phyloP scores from a whole-genome alignment of 2,329 filamentous ascomycete species.

The Tolypocladium pustulatum region DNA sequence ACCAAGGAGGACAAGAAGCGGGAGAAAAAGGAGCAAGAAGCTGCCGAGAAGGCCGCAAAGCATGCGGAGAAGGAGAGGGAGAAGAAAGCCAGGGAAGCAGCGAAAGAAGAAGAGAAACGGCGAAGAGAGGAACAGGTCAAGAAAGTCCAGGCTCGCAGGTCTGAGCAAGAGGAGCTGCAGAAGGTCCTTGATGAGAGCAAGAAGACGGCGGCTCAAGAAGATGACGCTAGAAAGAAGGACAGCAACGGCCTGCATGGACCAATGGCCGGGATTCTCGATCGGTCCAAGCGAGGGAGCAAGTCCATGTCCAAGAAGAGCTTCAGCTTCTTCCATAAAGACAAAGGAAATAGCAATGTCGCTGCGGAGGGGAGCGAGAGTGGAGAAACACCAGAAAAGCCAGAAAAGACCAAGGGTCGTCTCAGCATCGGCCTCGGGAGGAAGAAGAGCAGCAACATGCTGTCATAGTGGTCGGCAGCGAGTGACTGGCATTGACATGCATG shows the following conservation, averaged over 20 bases:
- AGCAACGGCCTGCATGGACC: slow-evolving; percentile 23
- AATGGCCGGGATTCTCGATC: slow-evolving; percentile 42
- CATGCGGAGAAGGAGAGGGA: slow-evolving; percentile 30
- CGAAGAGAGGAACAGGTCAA: slow-evolving; percentile 44
- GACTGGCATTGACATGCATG: neutral
- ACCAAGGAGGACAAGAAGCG: slow-evolving; percentile 53
- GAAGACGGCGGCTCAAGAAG: slow-evolving; percentile 45
- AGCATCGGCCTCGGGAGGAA: slow-evolving; percentile 58
- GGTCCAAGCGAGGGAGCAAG: slow-evolving; percentile 63
- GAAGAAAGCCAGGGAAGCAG: slow-evolving; percentile 36
- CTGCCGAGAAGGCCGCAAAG: slow-evolving; percentile 46
- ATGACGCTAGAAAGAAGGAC: slow-evolving; percentile 28
- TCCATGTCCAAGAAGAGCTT: slow-evolving; percentile 71
- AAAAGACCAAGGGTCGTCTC: slow-evolving; percentile 53
- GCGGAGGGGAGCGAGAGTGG: slow-evolving; percentile 20
- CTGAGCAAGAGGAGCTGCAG: slow-evolving; percentile 52
- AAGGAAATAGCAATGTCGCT: slow-evolving; percentile 13
- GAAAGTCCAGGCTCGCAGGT: slow-evolving; percentile 38
- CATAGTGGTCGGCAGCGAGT: slow-evolving; percentile 4
- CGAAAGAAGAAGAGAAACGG: slow-evolving; percentile 18
- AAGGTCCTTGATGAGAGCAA: slow-evolving; percentile 58
- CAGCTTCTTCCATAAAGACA: slow-evolving; percentile 51
- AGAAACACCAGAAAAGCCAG: slow-evolving; percentile 29
- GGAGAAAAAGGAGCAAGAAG: slow-evolving; percentile 57
- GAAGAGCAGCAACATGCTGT: slow-evolving; percentile 47